A percentile compares a stretch with the other conserved stretches of the same genome.
Conservation (phyloP, 805 yeast species). For the Candida michaelii region DNA sequence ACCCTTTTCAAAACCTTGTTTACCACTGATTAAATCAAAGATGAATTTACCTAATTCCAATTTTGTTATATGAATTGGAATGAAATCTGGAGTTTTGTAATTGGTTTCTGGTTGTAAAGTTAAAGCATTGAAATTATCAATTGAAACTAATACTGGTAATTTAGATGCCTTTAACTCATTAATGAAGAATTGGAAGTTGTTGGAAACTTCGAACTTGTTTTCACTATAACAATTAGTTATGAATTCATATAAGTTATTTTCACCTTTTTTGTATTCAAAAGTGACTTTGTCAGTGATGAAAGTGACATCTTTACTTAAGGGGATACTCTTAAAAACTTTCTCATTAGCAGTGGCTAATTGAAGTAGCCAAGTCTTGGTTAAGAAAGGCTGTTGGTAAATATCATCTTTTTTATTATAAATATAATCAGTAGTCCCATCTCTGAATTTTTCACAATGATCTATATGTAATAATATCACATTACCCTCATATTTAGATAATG, state of each 20-base stretch:
- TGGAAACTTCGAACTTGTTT: constrained; percentile 38
- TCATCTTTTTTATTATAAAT: constrained; percentile 48
- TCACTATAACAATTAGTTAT: constrained; percentile 38
- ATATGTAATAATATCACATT: constrained; percentile 59
- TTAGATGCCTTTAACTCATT: constrained; percentile 47
- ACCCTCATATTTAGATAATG: constrained; percentile 29
- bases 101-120: constrained; percentile 53
- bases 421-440: constrained; percentile 76
- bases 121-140: constrained; percentile 73
- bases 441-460: constrained; percentile 57
- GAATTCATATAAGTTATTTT: constrained; percentile 46
- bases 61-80: constrained; percentile 55
- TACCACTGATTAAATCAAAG: constrained; percentile 55
- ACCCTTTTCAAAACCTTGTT: constrained; percentile 53
- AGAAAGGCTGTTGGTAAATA: constrained; percentile 77
- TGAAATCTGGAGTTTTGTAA: constrained; percentile 59
- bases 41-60: constrained; percentile 64
- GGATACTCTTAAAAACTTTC: constrained; percentile 31
- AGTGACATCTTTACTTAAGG: constrained; percentile 33
- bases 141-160: constrained; percentile 62
- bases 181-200: constrained; percentile 53
- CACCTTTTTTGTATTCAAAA: constrained; percentile 31
- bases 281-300: constrained; percentile 34
- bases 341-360: constrained; percentile 42
- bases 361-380: constrained; percentile 56